Percentiles rank a stretch among this genome's conserved stretches.
Conservation (phyloP, 129 eudicot species). For the Flaveria robusta region DNA sequence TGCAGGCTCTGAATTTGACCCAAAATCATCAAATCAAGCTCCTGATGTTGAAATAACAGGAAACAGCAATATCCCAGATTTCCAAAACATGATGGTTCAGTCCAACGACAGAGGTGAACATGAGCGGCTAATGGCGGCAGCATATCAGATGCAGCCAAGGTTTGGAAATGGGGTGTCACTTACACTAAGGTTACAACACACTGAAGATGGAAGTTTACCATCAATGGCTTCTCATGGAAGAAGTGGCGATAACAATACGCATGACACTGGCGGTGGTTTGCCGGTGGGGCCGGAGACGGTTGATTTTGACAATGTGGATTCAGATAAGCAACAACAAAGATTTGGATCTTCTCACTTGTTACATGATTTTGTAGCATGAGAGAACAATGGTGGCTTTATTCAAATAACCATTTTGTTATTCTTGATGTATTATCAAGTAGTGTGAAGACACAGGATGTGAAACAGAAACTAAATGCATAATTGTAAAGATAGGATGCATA, state of each 20-base stretch:
- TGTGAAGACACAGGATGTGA: constrained; percentile 9
- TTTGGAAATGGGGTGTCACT: constrained; percentile 65
- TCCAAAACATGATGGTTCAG: constrained; percentile 40
- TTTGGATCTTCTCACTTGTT: constrained; percentile 58
- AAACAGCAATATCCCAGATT: constrained; percentile 28
- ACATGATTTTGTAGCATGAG: constrained; percentile 68
- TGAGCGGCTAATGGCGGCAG: constrained; percentile 33
- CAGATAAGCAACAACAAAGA: constrained; percentile 51
- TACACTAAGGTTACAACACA: constrained; percentile 70
- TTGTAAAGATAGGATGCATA: constrained; percentile 59
- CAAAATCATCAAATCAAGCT: constrained; percentile 39
- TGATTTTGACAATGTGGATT: constrained; percentile 53
- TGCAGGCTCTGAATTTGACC: constrained; percentile 47
- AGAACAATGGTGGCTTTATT: constrained; percentile 21
- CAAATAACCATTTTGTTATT: constrained; percentile 31
- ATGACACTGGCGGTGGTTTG: constrained; percentile 36
- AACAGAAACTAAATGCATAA: constrained; percentile 33
- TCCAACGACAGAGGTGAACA: constrained; percentile 33
- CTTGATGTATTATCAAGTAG: constrained; percentile 31
- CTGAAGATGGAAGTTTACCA: constrained; percentile 48
- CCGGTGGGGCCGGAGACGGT: constrained; percentile 46
- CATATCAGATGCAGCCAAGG: constrained; percentile 48
- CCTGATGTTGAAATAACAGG: constrained; percentile 48
- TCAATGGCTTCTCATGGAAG: constrained; percentile 46
- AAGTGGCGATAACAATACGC: constrained; percentile 37